Percentiles rank a stretch among this genome's conserved stretches.
Evolutionary conservation across 495 filamentous ascomycete genomes (phyloP).

Genomic region (Apiosordaria backusii): DNA sequence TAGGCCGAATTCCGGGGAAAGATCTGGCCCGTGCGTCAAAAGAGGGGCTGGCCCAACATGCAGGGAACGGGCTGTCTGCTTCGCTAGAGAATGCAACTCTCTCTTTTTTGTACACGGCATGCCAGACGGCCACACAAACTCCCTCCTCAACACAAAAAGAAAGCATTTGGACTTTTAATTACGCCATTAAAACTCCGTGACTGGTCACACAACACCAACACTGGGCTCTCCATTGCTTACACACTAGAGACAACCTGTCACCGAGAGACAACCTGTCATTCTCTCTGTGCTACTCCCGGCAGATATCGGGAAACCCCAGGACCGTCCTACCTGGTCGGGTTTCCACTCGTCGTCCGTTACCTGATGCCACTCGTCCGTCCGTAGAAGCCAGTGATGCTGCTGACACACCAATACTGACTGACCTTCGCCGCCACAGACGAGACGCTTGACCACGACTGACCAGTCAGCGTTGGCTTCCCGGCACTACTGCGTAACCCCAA

Average conservation of each 20-base stretch:
- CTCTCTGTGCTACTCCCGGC: background rate
- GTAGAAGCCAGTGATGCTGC: background rate
- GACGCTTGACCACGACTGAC: background rate
- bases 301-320: background rate
- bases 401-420: background rate
- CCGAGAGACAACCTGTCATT: slow-evolving; percentile 5
- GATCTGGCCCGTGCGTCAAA: background rate
- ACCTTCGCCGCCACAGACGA: background rate
- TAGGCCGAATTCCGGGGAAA: slow-evolving; percentile 25
- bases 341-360: background rate
- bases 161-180: slow-evolving; percentile 28
- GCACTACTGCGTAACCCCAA: slow-evolving; percentile 13
- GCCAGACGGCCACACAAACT: background rate
- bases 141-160: no score
- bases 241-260: background rate
- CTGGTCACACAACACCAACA: slow-evolving; percentile 11
- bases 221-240: no score
- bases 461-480: slow-evolving; percentile 14
- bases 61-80: background rate
- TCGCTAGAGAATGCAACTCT: background rate
- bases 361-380: background rate
- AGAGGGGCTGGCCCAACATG: slow-evolving; percentile 1
- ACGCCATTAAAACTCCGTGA: slow-evolving; percentile 31
- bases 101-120: background rate
- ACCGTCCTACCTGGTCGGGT: background rate